Conservation (phyloP, 345 rosid genomes). For the Trapa incisa region DNA sequence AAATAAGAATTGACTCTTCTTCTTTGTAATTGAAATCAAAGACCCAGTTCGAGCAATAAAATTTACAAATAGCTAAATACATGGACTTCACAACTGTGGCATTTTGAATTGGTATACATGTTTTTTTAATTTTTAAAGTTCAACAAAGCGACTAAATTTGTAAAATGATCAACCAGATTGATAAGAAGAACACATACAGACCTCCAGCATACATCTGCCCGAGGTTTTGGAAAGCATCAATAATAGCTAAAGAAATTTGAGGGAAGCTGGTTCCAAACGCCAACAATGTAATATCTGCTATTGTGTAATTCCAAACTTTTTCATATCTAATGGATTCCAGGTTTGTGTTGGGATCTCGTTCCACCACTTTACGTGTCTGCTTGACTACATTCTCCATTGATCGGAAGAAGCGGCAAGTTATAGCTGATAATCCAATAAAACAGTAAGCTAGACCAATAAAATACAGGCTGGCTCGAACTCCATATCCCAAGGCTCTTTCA, state of each 20-base stretch:
- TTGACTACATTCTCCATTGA: slow-evolving; percentile 92
- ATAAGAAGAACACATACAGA: slow-evolving; percentile 4
- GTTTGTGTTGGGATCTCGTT: slow-evolving; percentile 48
- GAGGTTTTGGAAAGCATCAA: slow-evolving; percentile 65
- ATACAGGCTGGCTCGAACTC: slow-evolving; percentile 38
- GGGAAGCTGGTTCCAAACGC: slow-evolving; percentile 98
- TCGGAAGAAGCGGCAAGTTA: slow-evolving; percentile 63
- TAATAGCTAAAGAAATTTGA: slow-evolving; percentile 85
- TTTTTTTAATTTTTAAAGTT: background rate
- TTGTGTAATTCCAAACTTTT: slow-evolving; percentile 85
- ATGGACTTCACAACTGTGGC: background rate
- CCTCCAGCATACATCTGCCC: slow-evolving; percentile 81
- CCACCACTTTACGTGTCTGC: slow-evolving; percentile 65
- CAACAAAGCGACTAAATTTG: background rate
- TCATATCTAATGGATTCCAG: slow-evolving; percentile 34
- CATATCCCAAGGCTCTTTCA: slow-evolving; percentile 43
- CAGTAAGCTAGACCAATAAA: slow-evolving; percentile 73
- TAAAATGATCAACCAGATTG: background rate
- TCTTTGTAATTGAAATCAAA: background rate
- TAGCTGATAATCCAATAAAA: slow-evolving; percentile 76
- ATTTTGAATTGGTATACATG: background rate
- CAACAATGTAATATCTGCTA: slow-evolving; percentile 73
- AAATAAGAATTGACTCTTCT: background rate
- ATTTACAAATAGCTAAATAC: background rate
- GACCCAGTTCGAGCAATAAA: background rate